phyloP scores from a whole-genome alignment of 495 filamentous ascomycete species.

The Neurospora terricola region DNA sequence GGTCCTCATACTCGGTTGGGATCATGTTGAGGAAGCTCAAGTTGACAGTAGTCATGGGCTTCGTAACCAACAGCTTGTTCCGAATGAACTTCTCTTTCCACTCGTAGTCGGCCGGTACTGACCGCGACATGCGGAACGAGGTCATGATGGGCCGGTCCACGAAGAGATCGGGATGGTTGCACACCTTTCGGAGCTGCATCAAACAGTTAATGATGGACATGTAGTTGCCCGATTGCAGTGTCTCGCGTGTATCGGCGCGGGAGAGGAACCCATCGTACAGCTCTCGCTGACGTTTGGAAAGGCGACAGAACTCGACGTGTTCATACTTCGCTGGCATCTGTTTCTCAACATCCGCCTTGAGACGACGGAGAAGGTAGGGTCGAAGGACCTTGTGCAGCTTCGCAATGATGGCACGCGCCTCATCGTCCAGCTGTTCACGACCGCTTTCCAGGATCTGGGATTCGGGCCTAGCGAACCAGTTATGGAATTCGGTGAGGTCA shows the following conservation, averaged over 20 bases:
- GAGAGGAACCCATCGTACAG: slow-evolving; percentile 96
- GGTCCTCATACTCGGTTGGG: slow-evolving; percentile 58
- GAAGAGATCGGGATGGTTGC: slow-evolving; percentile 97
- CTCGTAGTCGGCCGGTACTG: slow-evolving; percentile 69
- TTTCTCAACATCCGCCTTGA: slow-evolving; percentile 98
- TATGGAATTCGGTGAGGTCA: slow-evolving; percentile 81
- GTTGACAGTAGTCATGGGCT: slow-evolving; percentile 56
- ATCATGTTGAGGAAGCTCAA: slow-evolving; percentile 74
- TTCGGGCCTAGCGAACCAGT: slow-evolving; percentile 86
- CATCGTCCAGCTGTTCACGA: slow-evolving; percentile 83
- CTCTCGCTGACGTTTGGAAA: slow-evolving; percentile 90
- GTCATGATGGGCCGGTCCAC: slow-evolving; percentile 97
- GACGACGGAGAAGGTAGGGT: slow-evolving; percentile 80
- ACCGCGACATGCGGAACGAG: slow-evolving; percentile 85
- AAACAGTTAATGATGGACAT: slow-evolving; percentile 96
- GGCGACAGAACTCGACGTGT: slow-evolving; percentile 86
- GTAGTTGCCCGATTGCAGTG: slow-evolving; percentile 89
- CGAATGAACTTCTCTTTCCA: slow-evolving; percentile 65
- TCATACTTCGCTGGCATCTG: slow-evolving; percentile 98
- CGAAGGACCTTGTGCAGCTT: slow-evolving; percentile 90
- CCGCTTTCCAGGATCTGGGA: slow-evolving; percentile 94
- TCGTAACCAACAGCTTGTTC: slow-evolving; percentile 51
- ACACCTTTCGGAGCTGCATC: slow-evolving; percentile 96
- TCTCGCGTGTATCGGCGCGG: slow-evolving; percentile 80
- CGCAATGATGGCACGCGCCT: slow-evolving; percentile 75